Evolutionary conservation across 2,329 filamentous ascomycete species (phyloP).

Genomic region (Chaetomium sp.): DNA sequence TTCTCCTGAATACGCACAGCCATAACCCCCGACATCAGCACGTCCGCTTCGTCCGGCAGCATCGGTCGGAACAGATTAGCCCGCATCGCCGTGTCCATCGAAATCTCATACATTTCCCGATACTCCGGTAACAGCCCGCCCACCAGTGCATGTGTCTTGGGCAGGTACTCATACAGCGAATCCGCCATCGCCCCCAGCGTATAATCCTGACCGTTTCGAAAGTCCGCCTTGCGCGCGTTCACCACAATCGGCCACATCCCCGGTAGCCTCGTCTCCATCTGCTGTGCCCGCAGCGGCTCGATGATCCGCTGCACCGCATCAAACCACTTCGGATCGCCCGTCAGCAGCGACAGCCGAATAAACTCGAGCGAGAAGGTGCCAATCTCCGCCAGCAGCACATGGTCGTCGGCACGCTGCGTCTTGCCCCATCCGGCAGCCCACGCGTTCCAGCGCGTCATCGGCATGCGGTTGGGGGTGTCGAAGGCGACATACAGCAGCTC

Average conservation of each 20-base stretch:
- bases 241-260: constrained; percentile 67
- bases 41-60: constrained; percentile 49
- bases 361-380: constrained; percentile 71
- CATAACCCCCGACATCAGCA: constrained; percentile 51
- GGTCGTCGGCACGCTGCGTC: constrained; percentile 27
- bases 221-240: constrained; percentile 16
- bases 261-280: constrained; percentile 60
- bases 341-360: constrained; percentile 65
- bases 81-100: constrained; percentile 53
- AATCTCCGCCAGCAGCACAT: constrained; percentile 33
- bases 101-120: constrained; percentile 53
- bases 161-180: constrained; percentile 44
- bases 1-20: constrained; percentile 13
- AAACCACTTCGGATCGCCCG: constrained; percentile 63
- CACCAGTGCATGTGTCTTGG: constrained; percentile 47
- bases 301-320: constrained; percentile 71
- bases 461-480: constrained; percentile 41
- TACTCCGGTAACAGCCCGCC: constrained; percentile 55
- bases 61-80: constrained; percentile 60
- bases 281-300: constrained; percentile 50
- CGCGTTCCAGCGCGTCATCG: constrained; percentile 50
- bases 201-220: constrained; percentile 27
- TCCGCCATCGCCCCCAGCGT: constrained; percentile 33
- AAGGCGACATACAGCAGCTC: constrained; percentile 41
- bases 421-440: constrained; percentile 26